Evolutionary conservation across 2,329 filamentous ascomycete genomes (phyloP).

Genomic region (Aspergillus fructus): DNA sequence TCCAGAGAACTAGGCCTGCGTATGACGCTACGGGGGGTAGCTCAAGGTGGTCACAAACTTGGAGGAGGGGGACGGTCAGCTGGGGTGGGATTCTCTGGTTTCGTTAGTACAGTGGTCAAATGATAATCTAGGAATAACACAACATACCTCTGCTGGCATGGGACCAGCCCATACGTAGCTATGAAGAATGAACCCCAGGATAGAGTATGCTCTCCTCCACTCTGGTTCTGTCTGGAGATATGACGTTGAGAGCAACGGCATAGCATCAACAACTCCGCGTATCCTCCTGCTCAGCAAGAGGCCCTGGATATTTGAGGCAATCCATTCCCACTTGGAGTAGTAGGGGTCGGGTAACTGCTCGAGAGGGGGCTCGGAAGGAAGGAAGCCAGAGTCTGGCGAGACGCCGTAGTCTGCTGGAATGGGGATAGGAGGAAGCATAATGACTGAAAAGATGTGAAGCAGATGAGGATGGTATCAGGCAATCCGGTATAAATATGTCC

Average conservation of each 20-base stretch:
- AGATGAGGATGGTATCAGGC: neutral
- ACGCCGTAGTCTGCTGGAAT: constrained; percentile 71
- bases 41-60: constrained; percentile 75
- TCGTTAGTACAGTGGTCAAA: constrained; percentile 1
- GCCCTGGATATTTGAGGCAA: constrained; percentile 81
- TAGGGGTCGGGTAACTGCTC: constrained; percentile 81
- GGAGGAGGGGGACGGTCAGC: constrained; percentile 78
- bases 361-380: constrained; percentile 77
- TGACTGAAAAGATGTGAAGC: neutral
- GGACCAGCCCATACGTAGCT: constrained; percentile 88
- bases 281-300: constrained; percentile 83
- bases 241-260: constrained; percentile 80
- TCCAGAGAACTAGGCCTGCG: constrained; percentile 89
- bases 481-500: neutral
- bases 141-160: constrained; percentile 65
- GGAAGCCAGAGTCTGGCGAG: constrained; percentile 70
- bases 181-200: constrained; percentile 78
- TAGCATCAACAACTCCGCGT: constrained; percentile 71
- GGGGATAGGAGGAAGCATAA: constrained; percentile 49
- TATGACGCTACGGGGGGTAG: constrained; percentile 93
- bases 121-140: neutral
- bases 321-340: constrained; percentile 91
- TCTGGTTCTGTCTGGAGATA: constrained; percentile 80
- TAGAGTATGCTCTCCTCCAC: constrained; percentile 83
- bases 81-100: constrained; percentile 67